These are phyloP conservation scores for Colletotrichum salicis DNA, from an alignment of 2,329 filamentous ascomycete species.

Conservation along the genomic window DNA sequence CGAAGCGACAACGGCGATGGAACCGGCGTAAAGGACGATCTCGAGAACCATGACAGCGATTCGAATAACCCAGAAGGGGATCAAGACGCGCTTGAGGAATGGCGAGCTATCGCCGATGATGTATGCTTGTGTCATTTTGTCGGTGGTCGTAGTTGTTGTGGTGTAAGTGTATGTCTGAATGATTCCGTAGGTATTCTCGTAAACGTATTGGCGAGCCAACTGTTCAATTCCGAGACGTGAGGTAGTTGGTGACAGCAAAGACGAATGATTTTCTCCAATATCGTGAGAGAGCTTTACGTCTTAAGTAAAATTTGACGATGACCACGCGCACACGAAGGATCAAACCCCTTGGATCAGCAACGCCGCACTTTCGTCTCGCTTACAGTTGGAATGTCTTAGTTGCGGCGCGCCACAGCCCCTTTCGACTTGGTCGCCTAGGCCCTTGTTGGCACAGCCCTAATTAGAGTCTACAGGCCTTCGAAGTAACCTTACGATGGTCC, in stretches of 20 bases:
- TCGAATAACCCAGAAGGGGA: slow-evolving; percentile 48
- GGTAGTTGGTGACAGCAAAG: not conserved
- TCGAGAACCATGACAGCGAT: slow-evolving; percentile 44
- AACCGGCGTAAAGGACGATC: slow-evolving; percentile 39
- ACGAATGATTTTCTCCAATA: not conserved
- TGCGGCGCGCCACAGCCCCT: slow-evolving; percentile 14
- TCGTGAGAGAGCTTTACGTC: not conserved
- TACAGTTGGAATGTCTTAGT: not conserved
- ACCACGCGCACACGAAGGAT: not conserved
- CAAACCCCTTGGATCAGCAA: not conserved
- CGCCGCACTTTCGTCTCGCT: not conserved
- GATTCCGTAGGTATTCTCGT: too few relatives aligned
- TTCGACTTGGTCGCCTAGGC: not conserved
- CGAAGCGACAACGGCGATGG: slow-evolving; percentile 36
- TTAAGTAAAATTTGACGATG: not conserved
- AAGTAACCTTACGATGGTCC: slow-evolving; percentile 9
- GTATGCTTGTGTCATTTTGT: slow-evolving; percentile 40
- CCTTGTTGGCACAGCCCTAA: slow-evolving; percentile 22
- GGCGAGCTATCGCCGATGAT: slow-evolving; percentile 45
- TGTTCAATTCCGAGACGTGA: too few relatives aligned
- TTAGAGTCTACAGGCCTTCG: not conserved
- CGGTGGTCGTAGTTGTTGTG: not conserved
- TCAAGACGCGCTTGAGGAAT: slow-evolving; percentile 47
- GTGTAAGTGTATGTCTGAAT: not conserved
- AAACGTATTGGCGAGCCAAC: too few relatives aligned